A percentile compares a stretch with the other conserved stretches of the same genome.
phyloP scores from a whole-genome alignment of 495 filamentous ascomycete genomes.

The Penicillium maclennaniae region DNA sequence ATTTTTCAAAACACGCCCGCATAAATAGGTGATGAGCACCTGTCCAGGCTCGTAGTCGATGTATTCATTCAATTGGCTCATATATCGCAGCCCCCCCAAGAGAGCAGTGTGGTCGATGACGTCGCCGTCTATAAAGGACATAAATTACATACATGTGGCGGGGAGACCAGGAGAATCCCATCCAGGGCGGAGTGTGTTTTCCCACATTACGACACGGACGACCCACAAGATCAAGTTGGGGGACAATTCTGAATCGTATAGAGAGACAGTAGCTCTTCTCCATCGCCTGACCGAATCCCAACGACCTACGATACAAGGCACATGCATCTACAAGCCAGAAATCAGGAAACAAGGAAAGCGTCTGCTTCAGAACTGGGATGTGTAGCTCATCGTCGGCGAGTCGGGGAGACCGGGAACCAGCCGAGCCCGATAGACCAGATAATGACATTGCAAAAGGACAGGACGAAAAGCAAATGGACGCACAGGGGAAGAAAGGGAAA shows the following conservation, averaged over 20 bases:
- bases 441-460: slow-evolving; percentile 20
- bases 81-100: too few species aligned
- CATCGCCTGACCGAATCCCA: neutral
- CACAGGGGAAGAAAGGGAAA: neutral
- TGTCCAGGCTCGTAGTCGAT: too few species aligned
- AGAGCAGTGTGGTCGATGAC: too few species aligned
- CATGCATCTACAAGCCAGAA: slow-evolving; percentile 8
- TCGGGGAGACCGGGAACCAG: slow-evolving; percentile 15
- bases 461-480: slow-evolving; percentile 5
- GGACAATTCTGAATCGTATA: neutral
- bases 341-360: slow-evolving; percentile 15
- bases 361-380: slow-evolving; percentile 32
- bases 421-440: slow-evolving; percentile 17
- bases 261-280: neutral
- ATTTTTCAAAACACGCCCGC: too few species aligned
- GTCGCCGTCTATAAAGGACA: too few species aligned
- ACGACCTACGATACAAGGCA: slow-evolving; percentile 1
- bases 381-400: slow-evolving; percentile 27
- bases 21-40: too few species aligned
- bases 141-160: too few species aligned
- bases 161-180: too few species aligned
- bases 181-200: too few species aligned
- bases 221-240: neutral
- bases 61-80: too few species aligned
- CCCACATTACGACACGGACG: too few species aligned